Conservation (phyloP, 1,284 basidiomycete genomes). For the Binderoboletus segoi region DNA sequence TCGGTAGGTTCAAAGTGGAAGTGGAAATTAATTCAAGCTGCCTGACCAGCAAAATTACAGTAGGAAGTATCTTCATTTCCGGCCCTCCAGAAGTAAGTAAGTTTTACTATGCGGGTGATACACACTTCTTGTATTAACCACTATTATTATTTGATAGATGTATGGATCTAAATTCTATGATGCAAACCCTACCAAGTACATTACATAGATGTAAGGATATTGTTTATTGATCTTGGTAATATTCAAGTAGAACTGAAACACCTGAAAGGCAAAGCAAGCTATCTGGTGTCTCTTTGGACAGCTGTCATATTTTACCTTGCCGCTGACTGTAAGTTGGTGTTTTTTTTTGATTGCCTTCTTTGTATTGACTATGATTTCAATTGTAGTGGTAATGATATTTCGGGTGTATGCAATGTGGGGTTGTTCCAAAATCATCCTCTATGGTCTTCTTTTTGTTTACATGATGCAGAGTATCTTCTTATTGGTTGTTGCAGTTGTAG, state of each 20-base stretch:
- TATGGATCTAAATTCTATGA: neutral
- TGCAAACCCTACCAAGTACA: neutral
- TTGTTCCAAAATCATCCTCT: no score
- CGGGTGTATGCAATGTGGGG: no score
- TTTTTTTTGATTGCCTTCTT: no score
- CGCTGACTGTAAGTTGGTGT: no score
- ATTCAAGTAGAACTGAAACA: neutral
- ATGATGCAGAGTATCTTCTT: no score
- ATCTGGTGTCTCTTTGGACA: no score
- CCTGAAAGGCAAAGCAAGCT: neutral
- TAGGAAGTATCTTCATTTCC: neutral
- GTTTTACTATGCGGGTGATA: neutral
- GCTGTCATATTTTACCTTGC: no score
- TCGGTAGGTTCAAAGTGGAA: neutral
- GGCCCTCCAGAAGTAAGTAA: neutral
- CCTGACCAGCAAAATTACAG: neutral
- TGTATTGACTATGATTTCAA: no score
- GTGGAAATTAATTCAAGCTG: neutral
- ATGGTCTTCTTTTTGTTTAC: no score
- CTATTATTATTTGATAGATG: no score
- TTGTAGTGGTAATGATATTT: no score
- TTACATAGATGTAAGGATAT: neutral
- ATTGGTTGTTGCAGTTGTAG: no score
- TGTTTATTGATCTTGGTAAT: neutral
- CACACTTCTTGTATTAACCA: neutral